phyloP scores from a whole-genome alignment of 495 filamentous ascomycete species.

The Aspergillus heteromorphus region DNA sequence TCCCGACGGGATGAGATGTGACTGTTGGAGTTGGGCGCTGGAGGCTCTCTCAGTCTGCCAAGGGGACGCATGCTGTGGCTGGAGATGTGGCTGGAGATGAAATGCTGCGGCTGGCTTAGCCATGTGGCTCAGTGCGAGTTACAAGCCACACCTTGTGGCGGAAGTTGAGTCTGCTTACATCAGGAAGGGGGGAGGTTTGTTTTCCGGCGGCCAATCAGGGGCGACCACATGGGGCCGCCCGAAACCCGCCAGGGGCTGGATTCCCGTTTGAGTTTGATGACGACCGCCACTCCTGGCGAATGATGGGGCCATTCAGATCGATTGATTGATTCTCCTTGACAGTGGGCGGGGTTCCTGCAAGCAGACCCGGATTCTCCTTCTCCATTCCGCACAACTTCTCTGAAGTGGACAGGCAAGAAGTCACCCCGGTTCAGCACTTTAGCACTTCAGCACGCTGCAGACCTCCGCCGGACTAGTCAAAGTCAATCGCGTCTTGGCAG shows the following conservation, averaged over 20 bases:
- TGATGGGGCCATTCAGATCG: background rate
- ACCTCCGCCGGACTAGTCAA: background rate
- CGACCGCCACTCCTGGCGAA: background rate
- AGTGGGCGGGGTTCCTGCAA: too few species aligned
- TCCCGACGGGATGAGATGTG: too few species aligned
- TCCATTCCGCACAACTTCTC: background rate
- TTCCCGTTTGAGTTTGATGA: background rate
- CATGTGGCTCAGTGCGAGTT: background rate
- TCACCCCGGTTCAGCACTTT: too few species aligned
- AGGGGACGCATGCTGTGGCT: too few species aligned
- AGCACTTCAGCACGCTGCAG: too few species aligned
- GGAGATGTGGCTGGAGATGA: too few species aligned
- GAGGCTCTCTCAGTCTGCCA: too few species aligned
- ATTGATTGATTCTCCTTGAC: background rate
- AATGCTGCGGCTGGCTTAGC: background rate
- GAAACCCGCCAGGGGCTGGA: constrained; percentile 3
- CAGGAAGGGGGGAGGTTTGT: background rate
- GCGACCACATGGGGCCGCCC: background rate
- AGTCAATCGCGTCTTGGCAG: constrained; percentile 1
- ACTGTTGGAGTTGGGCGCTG: too few species aligned
- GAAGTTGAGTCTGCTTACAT: background rate
- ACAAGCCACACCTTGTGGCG: background rate
- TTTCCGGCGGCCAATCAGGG: background rate
- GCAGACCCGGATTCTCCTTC: background rate
- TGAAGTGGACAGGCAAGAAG: background rate